Conservation (phyloP, 495 filamentous ascomycete genomes). For the Staphylotrichum longicolle region DNA sequence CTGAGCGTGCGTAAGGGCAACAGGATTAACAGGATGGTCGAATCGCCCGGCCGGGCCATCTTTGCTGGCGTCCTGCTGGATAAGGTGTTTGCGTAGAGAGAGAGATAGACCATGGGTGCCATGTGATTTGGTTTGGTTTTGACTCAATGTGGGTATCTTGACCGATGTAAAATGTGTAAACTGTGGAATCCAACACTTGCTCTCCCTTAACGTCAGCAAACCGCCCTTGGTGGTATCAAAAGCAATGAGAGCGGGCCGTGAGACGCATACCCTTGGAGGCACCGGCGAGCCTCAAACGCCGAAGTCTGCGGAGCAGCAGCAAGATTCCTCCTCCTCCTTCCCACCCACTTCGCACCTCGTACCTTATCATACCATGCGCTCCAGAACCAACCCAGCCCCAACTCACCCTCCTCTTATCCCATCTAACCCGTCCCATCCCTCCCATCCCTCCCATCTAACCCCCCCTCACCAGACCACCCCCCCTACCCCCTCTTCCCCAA, state of each 20-base stretch:
- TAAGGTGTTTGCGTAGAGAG: constrained; percentile 43
- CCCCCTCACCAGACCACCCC: neutral
- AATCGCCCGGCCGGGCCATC: constrained; percentile 52
- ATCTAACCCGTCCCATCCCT: no score
- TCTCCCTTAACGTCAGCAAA: constrained; percentile 25
- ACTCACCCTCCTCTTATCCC: no score
- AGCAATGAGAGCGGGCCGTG: constrained; percentile 3
- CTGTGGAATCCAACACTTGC: neutral
- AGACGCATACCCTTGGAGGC: constrained; percentile 28
- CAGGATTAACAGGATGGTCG: constrained; percentile 67
- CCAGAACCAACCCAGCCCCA: no score
- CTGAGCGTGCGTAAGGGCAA: constrained; percentile 68
- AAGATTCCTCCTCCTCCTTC: neutral
- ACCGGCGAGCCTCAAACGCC: constrained; percentile 10
- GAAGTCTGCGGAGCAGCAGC: neutral
- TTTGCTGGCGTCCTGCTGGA: constrained; percentile 51
- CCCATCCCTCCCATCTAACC: neutral
- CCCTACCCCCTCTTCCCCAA: no score
- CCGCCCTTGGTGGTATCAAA: neutral
- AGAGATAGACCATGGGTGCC: constrained; percentile 1
- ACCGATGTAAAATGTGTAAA: constrained; percentile 15
- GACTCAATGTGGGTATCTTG: constrained; percentile 24
- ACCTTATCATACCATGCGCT: no score
- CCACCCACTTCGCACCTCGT: neutral
- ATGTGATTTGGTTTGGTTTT: constrained; percentile 12